Base-by-base conservation (phyloP, 768 basidiomycete species). In the Kwoniella mangroviensis region DNA sequence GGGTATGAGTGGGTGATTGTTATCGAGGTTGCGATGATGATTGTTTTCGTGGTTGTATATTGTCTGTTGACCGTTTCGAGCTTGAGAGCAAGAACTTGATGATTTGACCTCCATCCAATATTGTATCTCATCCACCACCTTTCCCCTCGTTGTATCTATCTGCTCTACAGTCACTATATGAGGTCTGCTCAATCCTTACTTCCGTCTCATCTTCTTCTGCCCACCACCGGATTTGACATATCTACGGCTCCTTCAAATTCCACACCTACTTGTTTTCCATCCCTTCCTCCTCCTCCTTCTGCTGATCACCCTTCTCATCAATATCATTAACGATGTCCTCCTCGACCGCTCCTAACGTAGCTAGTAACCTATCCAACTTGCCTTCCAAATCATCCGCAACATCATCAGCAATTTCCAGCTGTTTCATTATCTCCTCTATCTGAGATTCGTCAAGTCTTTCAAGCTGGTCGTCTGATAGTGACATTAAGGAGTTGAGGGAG, bases 281-380 rank as follows among this genome's bases (percentile, higher is more conserved):
- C 12, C 69, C 73, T 59, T 74, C 86, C 56, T 87, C 87, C 34
- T 79, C 85, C 49, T 85, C 86, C 58, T 85, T 73, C 42, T 52
- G 55, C 26, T 68, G 53, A 65, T 42, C 51, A 80, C 85, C 43
- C 84, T 65, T 85, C 19, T 91, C 90, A 21, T 84, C 85, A 63
- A 92, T 92, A 51, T 93, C 93, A 70, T 91, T 90, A 3, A 61
- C 58, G 34, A 76, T 72, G 63, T 73, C 76, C 61, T 70, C 68
- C 22, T 74, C 76, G 6, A 76, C 74, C 53, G 65, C 67, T 11
- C 70, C 73, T 53, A 81, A 40, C 10, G 49, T 67, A 62, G 57
- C 71, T 57, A 81, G 57, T 58, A 81, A 52, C 43, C 40, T 69
- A 75, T 82, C 79, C 64, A 82, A 57, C 65, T 74, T 77, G 7